A percentile compares a stretch with the other conserved stretches of the same genome.
Evolutionary conservation across 2,329 filamentous ascomycete genomes (phyloP).

Genomic region (Penicillium sp.): DNA sequence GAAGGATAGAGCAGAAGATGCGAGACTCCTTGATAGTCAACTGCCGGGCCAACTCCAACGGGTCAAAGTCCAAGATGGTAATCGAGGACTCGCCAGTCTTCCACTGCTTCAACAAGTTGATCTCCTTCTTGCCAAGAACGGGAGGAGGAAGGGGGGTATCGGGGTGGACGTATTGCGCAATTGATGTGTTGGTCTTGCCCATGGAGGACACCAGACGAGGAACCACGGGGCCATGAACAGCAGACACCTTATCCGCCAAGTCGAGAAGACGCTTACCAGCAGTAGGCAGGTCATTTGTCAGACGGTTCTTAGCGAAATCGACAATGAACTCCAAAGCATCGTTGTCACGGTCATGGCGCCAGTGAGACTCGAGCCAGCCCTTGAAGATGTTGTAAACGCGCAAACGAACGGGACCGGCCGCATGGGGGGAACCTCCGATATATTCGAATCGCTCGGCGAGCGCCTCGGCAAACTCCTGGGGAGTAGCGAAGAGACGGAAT

Average conservation of each 20-base stretch:
- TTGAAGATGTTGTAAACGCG: conserved; percentile 97
- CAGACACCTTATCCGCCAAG: conserved; percentile 74
- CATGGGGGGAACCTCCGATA: conserved; percentile 72
- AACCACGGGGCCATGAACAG: conserved; percentile 71
- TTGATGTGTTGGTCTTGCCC: conserved; percentile 80
- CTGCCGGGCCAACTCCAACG: conserved; percentile 86
- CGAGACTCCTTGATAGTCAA: conserved; percentile 88
- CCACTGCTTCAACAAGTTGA: conserved; percentile 70
- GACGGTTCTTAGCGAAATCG: conserved; percentile 73
- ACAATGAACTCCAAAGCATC: conserved; percentile 74
- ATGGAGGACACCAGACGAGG: conserved; percentile 82
- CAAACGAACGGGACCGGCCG: conserved; percentile 78
- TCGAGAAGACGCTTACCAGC: conserved; percentile 81
- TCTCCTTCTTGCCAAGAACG: conserved; percentile 73
- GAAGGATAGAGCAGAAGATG: conserved; percentile 88
- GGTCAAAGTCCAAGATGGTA: conserved; percentile 85
- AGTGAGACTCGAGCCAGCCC: conserved; percentile 94
- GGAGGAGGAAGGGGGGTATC: conserved; percentile 72
- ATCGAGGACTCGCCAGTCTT: conserved; percentile 70
- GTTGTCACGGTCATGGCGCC: conserved; percentile 79
- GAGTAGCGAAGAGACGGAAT: conserved; percentile 88
- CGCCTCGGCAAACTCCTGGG: conserved; percentile 72
- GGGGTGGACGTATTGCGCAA: conserved; percentile 67
- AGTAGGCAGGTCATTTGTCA: conserved; percentile 68
- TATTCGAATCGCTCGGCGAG: conserved; percentile 94